phyloP scores from a whole-genome alignment of 345 rosid genomes.

The Eucalyptus cladocalyx region DNA sequence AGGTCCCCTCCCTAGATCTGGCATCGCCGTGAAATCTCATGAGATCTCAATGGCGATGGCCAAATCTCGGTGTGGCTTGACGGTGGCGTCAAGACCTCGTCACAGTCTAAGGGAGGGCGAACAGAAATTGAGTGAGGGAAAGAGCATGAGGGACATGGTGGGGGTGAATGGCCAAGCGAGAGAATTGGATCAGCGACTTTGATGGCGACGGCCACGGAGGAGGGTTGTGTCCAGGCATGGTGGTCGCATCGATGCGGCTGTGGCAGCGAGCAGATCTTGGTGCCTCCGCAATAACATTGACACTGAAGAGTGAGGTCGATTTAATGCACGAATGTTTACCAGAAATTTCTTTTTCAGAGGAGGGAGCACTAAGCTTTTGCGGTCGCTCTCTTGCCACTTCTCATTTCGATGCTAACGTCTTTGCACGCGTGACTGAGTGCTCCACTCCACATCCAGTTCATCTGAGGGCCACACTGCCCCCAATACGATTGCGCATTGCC shows the following conservation, averaged over 20 bases:
- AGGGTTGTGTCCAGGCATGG: not conserved
- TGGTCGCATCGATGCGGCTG: not conserved
- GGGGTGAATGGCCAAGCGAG: not conserved
- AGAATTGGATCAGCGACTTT: too few relatives aligned
- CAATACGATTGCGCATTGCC: not conserved
- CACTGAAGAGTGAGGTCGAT: not conserved
- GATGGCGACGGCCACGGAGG: not conserved
- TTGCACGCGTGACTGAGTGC: not conserved
- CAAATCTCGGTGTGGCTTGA: too few relatives aligned
- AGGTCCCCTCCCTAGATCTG: too few relatives aligned
- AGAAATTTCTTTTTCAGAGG: not conserved
- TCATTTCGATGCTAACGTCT: not conserved
- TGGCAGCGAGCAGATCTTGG: not conserved
- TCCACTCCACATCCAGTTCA: not conserved
- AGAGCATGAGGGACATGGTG: not conserved
- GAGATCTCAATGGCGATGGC: too few relatives aligned
- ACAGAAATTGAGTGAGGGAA: not conserved
- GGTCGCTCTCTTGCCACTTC: not conserved
- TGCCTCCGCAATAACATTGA: not conserved
- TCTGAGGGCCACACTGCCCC: not conserved
- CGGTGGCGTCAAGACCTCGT: too few relatives aligned
- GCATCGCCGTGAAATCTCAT: too few relatives aligned
- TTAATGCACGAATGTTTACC: not conserved
- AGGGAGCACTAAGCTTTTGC: not conserved
- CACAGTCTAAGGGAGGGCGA: not conserved